Evolutionary conservation across 2,329 filamentous ascomycete species (phyloP).

Genomic region (Rhinocladiella mackenziei): DNA sequence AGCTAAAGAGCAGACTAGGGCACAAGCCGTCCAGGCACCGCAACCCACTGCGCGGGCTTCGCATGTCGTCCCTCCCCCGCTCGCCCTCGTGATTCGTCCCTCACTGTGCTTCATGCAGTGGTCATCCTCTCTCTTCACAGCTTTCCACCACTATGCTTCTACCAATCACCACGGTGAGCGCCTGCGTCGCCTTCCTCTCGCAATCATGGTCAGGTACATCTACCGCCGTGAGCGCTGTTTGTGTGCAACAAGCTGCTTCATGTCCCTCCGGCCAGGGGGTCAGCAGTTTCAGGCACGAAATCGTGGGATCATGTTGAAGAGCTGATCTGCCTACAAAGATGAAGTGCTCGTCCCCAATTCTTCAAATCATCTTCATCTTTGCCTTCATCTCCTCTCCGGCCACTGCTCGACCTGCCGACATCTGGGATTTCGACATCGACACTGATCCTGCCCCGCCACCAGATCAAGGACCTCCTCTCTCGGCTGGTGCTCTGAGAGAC

Average conservation of each 20-base stretch:
- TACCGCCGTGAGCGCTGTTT: slow-evolving; percentile 25
- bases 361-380: slow-evolving; percentile 14
- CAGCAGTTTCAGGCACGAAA: slow-evolving; percentile 25
- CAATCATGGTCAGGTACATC: slow-evolving; percentile 27
- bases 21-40: slow-evolving; percentile 5
- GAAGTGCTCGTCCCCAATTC: slow-evolving; percentile 10
- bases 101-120: slow-evolving; percentile 22
- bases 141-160: slow-evolving; percentile 11
- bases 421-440: slow-evolving; percentile 45
- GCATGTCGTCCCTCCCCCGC: slow-evolving; percentile 2
- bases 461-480: slow-evolving; percentile 58
- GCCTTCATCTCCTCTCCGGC: slow-evolving; percentile 8
- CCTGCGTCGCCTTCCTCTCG: slow-evolving; percentile 8
- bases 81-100: slow-evolving; percentile 17
- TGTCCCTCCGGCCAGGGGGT: slow-evolving; percentile 22
- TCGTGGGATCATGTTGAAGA: slow-evolving; percentile 14
- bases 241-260: slow-evolving; percentile 25
- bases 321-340: slow-evolving; percentile 28
- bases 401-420: slow-evolving; percentile 18
- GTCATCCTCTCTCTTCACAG: slow-evolving; percentile 3
- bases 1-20: slow-evolving; percentile 11
- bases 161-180: slow-evolving; percentile 21
- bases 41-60: background rate
- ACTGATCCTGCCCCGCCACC: slow-evolving; percentile 56
- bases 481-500: slow-evolving; percentile 57